These are phyloP conservation scores for Podaxis sp. DNA, from an alignment of 768 basidiomycete genomes.

Conservation along the genomic window DNA sequence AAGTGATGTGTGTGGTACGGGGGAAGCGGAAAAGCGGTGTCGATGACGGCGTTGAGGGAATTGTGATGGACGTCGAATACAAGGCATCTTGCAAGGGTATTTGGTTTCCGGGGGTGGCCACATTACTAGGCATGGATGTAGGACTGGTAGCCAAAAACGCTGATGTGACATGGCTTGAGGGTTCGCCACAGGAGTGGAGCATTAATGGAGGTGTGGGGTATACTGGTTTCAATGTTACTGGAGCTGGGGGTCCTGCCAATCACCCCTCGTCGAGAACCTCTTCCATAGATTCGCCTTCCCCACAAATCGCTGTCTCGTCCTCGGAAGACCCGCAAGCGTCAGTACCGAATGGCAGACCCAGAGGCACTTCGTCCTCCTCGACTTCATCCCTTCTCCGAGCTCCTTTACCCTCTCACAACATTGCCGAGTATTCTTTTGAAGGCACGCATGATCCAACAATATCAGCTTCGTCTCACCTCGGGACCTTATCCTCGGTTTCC, in stretches of 20 bases:
- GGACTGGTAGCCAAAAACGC: conserved; percentile 64
- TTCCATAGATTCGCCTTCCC: conserved; percentile 41
- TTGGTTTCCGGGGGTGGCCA: conserved; percentile 83
- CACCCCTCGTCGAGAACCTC: conserved; percentile 37
- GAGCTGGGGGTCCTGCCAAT: conserved; percentile 24
- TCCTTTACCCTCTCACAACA: conserved; percentile 59
- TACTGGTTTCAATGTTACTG: conserved; percentile 64
- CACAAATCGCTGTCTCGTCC: conserved; percentile 18
- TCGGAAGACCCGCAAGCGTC: conserved; percentile 15
- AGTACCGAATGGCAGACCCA: conserved; percentile 20
- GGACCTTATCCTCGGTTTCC: conserved; percentile 42
- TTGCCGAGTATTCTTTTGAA: conserved; percentile 78
- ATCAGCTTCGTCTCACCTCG: conserved; percentile 28
- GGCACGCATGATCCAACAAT: conserved; percentile 33
- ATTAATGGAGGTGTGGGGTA: conserved; percentile 62
- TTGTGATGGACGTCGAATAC: conserved; percentile 65
- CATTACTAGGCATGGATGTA: conserved; percentile 74
- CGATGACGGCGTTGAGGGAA: conserved; percentile 41
- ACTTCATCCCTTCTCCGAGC: conserved; percentile 69
- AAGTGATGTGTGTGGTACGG: conserved; percentile 57
- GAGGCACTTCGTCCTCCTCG: conserved; percentile 39
- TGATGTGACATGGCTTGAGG: conserved; percentile 63
- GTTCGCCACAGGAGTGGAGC: conserved; percentile 48
- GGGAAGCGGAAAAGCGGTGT: conserved; percentile 39
- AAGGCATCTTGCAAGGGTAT: conserved; percentile 70